Evolutionary conservation across 2,329 filamentous ascomycete genomes (phyloP).

Genomic region (Nothopassalora personata): DNA sequence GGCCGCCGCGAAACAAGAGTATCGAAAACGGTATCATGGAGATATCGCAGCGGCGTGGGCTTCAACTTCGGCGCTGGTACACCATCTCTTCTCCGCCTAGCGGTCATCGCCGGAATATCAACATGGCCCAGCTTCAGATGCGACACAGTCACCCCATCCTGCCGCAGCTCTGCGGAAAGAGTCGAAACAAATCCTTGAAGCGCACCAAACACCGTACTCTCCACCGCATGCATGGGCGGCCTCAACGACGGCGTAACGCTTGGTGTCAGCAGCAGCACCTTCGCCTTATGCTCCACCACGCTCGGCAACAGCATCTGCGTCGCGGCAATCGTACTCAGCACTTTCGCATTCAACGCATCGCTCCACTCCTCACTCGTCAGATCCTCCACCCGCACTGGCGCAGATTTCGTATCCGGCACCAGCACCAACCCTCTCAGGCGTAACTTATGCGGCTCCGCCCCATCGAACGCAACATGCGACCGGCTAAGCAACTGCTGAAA

Average conservation of each 20-base stretch:
- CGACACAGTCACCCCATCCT: constrained; percentile 70
- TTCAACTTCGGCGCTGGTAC: constrained; percentile 31
- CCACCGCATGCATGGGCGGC: constrained; percentile 76
- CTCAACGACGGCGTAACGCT: constrained; percentile 74
- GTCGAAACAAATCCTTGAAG: constrained; percentile 81
- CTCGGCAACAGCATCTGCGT: constrained; percentile 73
- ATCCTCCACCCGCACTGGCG: constrained; percentile 73
- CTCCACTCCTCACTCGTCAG: constrained; percentile 79
- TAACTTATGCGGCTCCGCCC: constrained; percentile 69
- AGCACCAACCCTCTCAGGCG: constrained; percentile 74
- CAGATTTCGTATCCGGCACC: constrained; percentile 61
- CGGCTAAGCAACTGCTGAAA: constrained; percentile 68
- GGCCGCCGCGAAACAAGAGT: constrained; percentile 64
- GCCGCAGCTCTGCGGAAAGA: constrained; percentile 70
- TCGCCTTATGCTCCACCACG: constrained; percentile 51
- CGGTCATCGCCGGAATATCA: constrained; percentile 64
- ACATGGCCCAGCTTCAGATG: constrained; percentile 90
- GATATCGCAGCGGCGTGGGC: constrained; percentile 62
- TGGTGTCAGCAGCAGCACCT: constrained; percentile 72
- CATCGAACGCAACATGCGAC: constrained; percentile 69
- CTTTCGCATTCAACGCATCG: constrained; percentile 85
- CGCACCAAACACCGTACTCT: constrained; percentile 78
- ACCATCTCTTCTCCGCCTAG: constrained; percentile 34
- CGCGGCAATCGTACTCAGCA: constrained; percentile 82
- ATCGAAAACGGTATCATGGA: constrained; percentile 87